These are phyloP conservation scores for Cordyceps militaris DNA, from an alignment of 2,329 filamentous ascomycete species.

Conservation along the genomic window DNA sequence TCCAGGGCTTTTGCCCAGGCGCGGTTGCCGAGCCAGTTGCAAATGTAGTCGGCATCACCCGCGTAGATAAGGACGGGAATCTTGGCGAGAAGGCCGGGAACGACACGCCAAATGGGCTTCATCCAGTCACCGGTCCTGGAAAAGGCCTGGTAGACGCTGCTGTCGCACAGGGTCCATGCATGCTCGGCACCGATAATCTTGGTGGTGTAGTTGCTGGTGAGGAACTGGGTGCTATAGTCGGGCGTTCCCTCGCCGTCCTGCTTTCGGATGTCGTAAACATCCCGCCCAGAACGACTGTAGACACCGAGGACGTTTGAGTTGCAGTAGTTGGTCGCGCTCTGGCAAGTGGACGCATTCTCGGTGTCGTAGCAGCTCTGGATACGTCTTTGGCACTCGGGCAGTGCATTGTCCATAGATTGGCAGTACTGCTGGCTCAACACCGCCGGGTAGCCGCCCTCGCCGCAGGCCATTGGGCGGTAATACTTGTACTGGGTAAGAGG, in stretches of 20 bases:
- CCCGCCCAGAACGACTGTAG: conserved; percentile 87
- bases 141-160: conserved; percentile 98
- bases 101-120: conserved; percentile 90
- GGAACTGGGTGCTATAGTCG: conserved; percentile 79
- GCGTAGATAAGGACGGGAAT: conserved; percentile 94
- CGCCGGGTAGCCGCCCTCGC: conserved; percentile 85
- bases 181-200: conserved; percentile 88
- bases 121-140: conserved; percentile 97
- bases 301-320: conserved; percentile 93
- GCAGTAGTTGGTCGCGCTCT: conserved; percentile 94
- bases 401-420: conserved; percentile 82
- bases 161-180: conserved; percentile 95
- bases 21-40: conserved; percentile 98
- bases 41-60: conserved; percentile 81
- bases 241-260: conserved; percentile 80
- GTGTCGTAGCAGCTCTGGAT: conserved; percentile 89
- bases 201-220: conserved; percentile 77
- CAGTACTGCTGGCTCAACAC: conserved; percentile 74
- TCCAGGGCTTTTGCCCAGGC: conserved; percentile 92
- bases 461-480: conserved; percentile 97
- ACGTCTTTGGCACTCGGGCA: conserved; percentile 80
- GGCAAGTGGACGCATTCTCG: conserved; percentile 85
- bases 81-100: conserved; percentile 78
- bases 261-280: conserved; percentile 89
- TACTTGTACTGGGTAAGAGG: conserved; percentile 87